Evolutionary conservation across 148 eudicot species (phyloP).

Genomic region (Rhododendron griersonianum): DNA sequence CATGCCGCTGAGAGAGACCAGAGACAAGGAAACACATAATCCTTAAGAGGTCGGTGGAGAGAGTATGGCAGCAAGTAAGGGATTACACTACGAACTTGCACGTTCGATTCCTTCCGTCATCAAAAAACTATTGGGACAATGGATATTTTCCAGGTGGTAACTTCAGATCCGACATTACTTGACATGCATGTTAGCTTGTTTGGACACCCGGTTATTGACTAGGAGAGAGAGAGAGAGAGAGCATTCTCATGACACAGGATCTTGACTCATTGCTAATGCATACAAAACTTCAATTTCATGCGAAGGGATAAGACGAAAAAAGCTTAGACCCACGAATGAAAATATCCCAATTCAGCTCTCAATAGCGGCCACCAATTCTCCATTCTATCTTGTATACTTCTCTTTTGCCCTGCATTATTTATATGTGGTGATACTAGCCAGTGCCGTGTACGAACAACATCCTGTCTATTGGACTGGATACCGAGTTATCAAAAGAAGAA

Average conservation of each 20-base stretch:
- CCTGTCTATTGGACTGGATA: background rate
- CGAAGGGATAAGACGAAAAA: background rate
- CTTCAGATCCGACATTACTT: no score
- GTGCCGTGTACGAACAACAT: background rate
- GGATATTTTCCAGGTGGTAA: no score
- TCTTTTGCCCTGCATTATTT: background rate
- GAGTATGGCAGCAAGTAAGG: background rate
- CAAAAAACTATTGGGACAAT: background rate
- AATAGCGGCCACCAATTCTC: background rate
- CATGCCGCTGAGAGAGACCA: background rate
- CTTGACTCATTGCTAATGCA: background rate
- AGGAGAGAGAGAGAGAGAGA: background rate
- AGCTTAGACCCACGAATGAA: background rate
- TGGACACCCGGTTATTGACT: no score
- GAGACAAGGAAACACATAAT: background rate
- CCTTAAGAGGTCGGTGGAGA: background rate
- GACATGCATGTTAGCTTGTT: no score
- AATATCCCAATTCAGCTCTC: slow-evolving; percentile 2
- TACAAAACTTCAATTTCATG: background rate
- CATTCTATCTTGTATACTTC: background rate
- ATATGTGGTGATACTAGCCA: background rate
- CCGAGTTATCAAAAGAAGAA: background rate
- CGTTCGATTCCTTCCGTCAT: background rate
- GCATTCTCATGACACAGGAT: background rate
- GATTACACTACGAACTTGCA: background rate